These are phyloP conservation scores for Colletotrichum noveboracense DNA, from an alignment of 2,329 filamentous ascomycete species.

Conservation along the genomic window DNA sequence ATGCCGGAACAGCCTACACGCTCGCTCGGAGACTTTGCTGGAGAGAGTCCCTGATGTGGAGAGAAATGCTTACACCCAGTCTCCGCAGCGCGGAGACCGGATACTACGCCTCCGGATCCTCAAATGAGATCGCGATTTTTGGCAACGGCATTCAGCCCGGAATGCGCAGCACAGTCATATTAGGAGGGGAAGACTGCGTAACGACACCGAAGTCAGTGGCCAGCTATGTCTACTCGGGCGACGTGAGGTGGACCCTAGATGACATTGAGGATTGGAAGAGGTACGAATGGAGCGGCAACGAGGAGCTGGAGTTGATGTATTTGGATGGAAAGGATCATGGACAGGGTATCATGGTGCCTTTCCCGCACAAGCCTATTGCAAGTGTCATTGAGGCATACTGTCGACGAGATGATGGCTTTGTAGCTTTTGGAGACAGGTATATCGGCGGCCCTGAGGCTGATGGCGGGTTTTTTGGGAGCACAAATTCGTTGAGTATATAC, in stretches of 20 bases:
- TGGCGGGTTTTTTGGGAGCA: neutral
- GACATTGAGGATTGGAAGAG: conserved; percentile 4
- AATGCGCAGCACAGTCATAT: conserved; percentile 26
- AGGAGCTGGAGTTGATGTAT: conserved; percentile 28
- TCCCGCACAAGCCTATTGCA: neutral
- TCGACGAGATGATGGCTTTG: conserved; percentile 5
- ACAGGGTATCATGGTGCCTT: conserved; percentile 20
- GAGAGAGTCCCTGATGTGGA: conserved; percentile 74
- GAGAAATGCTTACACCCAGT: conserved; percentile 57
- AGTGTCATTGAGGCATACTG: conserved; percentile 17
- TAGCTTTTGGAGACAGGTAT: conserved; percentile 4
- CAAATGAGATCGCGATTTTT: neutral
- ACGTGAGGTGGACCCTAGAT: conserved; percentile 11
- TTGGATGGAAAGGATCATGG: conserved; percentile 28
- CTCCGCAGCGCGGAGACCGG: neutral
- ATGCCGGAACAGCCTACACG: conserved; percentile 69
- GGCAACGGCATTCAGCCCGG: conserved; percentile 31
- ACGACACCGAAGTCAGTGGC: conserved; percentile 24
- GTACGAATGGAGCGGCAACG: conserved; percentile 25
- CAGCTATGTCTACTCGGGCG: conserved; percentile 26
- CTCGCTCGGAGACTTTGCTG: conserved; percentile 74
- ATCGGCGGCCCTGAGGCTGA: conserved; percentile 5
- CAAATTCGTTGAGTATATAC: neutral
- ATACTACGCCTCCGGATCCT: conserved; percentile 6
- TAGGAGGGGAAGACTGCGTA: conserved; percentile 27